Conservation (phyloP, 2,329 filamentous ascomycete species). For the Aspergillus texensis region DNA sequence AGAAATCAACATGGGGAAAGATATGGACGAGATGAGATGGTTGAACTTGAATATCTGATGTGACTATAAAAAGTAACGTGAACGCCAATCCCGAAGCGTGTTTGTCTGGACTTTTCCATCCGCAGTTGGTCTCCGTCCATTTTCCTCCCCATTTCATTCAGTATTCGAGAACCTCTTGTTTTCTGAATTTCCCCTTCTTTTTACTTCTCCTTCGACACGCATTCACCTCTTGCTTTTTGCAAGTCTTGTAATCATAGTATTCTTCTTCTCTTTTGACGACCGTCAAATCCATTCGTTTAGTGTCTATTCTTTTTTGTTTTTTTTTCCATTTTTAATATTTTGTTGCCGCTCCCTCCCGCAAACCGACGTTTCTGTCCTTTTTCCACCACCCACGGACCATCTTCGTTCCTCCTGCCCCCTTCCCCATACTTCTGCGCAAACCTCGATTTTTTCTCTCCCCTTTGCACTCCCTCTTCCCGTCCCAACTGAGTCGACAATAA, state of each 20-base stretch:
- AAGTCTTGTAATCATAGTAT: neutral
- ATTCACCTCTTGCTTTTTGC: neutral
- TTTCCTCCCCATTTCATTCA: neutral
- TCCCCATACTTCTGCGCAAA: conserved; percentile 11
- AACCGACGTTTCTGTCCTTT: conserved; percentile 9
- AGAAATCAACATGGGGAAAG: neutral
- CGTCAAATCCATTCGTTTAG: conserved; percentile 8
- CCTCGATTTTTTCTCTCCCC: neutral
- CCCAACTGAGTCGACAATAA: neutral
- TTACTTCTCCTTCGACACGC: neutral
- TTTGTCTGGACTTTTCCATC: conserved; percentile 10
- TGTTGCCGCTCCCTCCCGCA: conserved; percentile 13
- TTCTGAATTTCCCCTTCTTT: neutral
- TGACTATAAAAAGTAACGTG: conserved; percentile 15
- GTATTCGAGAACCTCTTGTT: neutral
- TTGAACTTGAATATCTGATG: neutral
- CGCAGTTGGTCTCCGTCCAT: conserved; percentile 1
- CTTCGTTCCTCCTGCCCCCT: conserved; percentile 13
- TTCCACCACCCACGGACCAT: conserved; percentile 15
- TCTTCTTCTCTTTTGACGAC: neutral
- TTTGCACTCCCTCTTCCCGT: neutral
- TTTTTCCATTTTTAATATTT: neutral
- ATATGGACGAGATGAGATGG: neutral
- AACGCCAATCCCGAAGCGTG: conserved; percentile 10
- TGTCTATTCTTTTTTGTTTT: neutral